Base-by-base conservation (phyloP, 495 filamentous ascomycete genomes). In the Parachaetomium inaequale region DNA sequence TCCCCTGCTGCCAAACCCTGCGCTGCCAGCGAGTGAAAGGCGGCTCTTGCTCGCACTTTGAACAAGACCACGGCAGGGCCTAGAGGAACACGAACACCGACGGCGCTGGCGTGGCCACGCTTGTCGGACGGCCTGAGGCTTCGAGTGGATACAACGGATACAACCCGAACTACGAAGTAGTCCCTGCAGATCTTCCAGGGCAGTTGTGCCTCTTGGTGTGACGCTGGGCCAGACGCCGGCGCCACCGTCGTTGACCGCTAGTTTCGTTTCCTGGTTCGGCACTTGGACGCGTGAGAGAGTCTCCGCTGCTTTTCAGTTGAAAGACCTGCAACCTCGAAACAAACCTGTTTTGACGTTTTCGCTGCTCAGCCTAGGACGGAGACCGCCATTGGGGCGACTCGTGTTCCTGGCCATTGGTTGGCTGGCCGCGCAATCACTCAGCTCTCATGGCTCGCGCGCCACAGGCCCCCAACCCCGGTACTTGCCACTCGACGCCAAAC, bases 381-480 rank as follows among this genome's bases (percentile, higher is more conserved):
- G 62, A 68, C 68, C 70, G 70, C 70, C 66, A 51, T 65, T 68
- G 70, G 54, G 68, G 70, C 70, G 66, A 70, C 25, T 63, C 52
- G 58, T 40, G 57, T 59, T 63, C 31, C 32, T 43, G 57, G 50
- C 6, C n/a, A 49, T n/a, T 59, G 54, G 66, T 71, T 71, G 64
- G 69, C 55, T 53, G 32, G 26, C 40, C 21, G 43, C 43, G 26
- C 61, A 43, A 42, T 43, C 49, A 45, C 54, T 65, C 66, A 65
- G 66, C 64, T 65, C 55, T 34, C 43, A 43, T 55, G 53, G 50
- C 61, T 23, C 49, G 25, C 58, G 26, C 46, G 26, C 29, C 58
- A 43, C 43, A 36, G 40, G 40, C n/a, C 45, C 19, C 21, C 26
- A 40, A 36, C n/a, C 25, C 26, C 31, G 40, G 31, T 8, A 49